Evolutionary conservation across 441 rosid species (phyloP), one percentile per base, ranked within the genome.

Genomic region (Sinapis alba): DNA sequence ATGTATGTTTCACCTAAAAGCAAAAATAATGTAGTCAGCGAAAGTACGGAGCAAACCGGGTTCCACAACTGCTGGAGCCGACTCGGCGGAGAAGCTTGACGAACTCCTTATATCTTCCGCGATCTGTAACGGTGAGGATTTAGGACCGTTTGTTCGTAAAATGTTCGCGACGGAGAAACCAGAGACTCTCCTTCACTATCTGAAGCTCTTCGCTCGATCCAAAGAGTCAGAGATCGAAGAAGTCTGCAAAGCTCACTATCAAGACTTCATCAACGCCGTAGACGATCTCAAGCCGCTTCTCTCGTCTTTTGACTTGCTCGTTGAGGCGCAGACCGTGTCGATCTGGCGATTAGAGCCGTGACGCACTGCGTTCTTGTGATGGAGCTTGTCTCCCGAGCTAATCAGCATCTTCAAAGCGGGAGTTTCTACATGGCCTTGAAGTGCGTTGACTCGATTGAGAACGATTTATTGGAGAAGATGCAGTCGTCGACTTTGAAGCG

Each of bases 251-350:
- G 98, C 98, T 76, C 98, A 92, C 87, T 92, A 95, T 73, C 99
- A 95, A 71, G 99, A 95, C 73, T 95, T 95, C 86, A 95, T 92
- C 74, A 83, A 87, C 58, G 99, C 99, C 70, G 98, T 95, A 43
- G 99, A 95, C 75, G 99, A 92, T 78, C 99, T 95, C 71, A 93
- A 96, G 81, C 98, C 99, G 65, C 97, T 95, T 63, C 84, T 95
- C 28, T 38, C 85, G 12, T 81, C 90, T 15, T 96, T 95, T 4
- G 98, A 92, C 79, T 82, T 90, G 47, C 86, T 83, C 53, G 88
- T 92, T 2, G 98, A 95, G 77, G 88, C 94, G 0, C 90, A 90
- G 59, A 89, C 86, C 51, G 81, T 87, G 38, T 90, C 69, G 85
- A 84, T 84, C 85, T 85, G 66, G 99, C 97, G 62, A 79, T 95